Base-by-base conservation (phyloP, 345 rosid species). In the Dovyalis caffra region DNA sequence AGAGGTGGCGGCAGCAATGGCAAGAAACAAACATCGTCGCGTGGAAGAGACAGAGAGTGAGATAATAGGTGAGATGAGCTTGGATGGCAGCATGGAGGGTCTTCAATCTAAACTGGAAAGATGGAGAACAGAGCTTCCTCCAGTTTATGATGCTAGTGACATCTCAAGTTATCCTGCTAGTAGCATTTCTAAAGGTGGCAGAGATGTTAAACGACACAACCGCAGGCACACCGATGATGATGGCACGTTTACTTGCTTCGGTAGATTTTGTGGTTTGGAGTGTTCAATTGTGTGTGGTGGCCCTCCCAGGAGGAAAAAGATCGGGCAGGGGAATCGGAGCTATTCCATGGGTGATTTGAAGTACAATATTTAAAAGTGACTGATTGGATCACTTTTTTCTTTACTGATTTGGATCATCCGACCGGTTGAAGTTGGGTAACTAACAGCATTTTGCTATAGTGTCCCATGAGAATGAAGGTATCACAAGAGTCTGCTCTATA, bases 111-210 rank as follows among this genome's bases (percentile, higher is more conserved):
- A 95, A 68, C 80, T 95, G 12, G 97, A 89, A 56, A 74, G 97
- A 38, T 95, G 98, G 99, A 74, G 91, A 45, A 78, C 90, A 23
- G 99, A 95, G 81, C 75, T 90, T 3, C 96, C 97, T 1, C 87
- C 92, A n/a, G 66, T 85, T 5, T 91, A 88, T 35, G 93, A 90
- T 77, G 63, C 77, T 0, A 85, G 89, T 25, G 79, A 76, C 8
- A 8, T 71, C 35, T 73, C 91, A 3, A 87, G 88, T 63, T 83
- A 71, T 1, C 68, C 73, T 6, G 79, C 84, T 0, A 85, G 83
- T 20, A 64, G 75, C 49, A 51, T 38, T 40, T 74, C 29, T 28
- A 32, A 21, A 16, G 70, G 47, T 10, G 25, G 74, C 5, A 73
- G 40, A 11, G 74, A 76, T 2, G 81, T 78, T 18, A 71, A 81